Conservation (phyloP, 495 filamentous ascomycete genomes). For the Penicillium argentinense region DNA sequence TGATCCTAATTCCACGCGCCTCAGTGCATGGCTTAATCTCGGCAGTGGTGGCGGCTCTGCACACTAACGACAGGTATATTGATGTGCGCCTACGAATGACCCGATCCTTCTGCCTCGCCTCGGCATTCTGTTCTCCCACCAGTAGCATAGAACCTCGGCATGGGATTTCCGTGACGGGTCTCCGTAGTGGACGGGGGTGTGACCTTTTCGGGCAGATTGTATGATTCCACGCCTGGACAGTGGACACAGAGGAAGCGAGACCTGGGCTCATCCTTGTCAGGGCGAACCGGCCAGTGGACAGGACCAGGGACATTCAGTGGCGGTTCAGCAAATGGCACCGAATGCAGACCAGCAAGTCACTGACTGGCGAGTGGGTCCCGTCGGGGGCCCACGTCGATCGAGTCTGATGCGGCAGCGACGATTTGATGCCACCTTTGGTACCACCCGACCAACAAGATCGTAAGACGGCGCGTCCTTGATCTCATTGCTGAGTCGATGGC, state of each 20-base stretch:
- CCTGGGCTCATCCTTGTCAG: neutral
- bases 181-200: neutral
- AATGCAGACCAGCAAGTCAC: no score
- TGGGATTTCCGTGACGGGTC: neutral
- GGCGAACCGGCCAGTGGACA: no score
- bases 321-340: no score
- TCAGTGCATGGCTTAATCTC: neutral
- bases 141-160: neutral
- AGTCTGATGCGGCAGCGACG: slow-evolving; percentile 5
- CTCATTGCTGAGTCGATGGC: neutral
- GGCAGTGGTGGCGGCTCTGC: neutral
- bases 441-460: slow-evolving; percentile 14
- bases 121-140: neutral
- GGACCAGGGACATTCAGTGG: no score
- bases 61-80: neutral
- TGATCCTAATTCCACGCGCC: neutral
- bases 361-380: no score
- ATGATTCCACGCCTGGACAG: neutral
- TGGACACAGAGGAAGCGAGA: neutral
- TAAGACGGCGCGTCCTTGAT: slow-evolving; percentile 6
- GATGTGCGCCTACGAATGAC: neutral
- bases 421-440: slow-evolving; percentile 22
- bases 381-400: slow-evolving; percentile 6
- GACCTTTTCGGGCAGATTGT: neutral
- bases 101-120: neutral